Evolutionary conservation across 768 basidiomycete genomes (phyloP).

Genomic region (Candolleomyces eurysporus): DNA sequence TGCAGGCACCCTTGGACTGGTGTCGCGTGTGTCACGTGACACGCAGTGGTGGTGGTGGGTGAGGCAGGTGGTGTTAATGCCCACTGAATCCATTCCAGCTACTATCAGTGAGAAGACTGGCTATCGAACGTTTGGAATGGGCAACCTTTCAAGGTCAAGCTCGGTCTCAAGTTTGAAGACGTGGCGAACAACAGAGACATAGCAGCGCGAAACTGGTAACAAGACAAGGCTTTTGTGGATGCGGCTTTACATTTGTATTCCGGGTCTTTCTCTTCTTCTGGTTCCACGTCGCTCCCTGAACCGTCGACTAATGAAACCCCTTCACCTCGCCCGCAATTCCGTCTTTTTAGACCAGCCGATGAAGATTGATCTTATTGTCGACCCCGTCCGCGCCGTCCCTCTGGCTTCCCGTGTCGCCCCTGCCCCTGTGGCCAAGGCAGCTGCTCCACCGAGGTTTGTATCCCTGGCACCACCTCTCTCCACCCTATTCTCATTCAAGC

Average conservation of each 20-base stretch:
- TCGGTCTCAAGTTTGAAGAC: conserved; percentile 8
- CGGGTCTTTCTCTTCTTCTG: conserved; percentile 29
- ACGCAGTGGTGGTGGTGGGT: neutral
- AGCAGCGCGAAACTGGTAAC: conserved; percentile 37
- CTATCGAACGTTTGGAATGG: neutral
- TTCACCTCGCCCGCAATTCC: conserved; percentile 41
- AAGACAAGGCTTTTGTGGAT: conserved; percentile 25
- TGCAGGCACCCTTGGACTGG: neutral
- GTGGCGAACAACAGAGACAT: conserved; percentile 37
- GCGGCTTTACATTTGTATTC: conserved; percentile 26
- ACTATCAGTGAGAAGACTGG: neutral
- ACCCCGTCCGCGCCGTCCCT: conserved; percentile 70
- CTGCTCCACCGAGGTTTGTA: conserved; percentile 28
- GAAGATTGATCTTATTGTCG: conserved; percentile 97
- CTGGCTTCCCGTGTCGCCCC: conserved; percentile 87
- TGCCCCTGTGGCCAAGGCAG: conserved; percentile 40
- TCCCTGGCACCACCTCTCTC: neutral
- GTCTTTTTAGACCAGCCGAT: conserved; percentile 82
- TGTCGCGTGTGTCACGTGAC: neutral
- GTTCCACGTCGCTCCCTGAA: conserved; percentile 41
- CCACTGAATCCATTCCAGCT: neutral
- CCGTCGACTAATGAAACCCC: conserved; percentile 45
- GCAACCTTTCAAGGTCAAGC: conserved; percentile 10
- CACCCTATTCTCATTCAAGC: conserved; percentile 10
- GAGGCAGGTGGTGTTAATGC: conserved; percentile 4